These are phyloP conservation scores for Mortierella sp. DNA, from an alignment of 371 early-diverging fungal genomes.

Conservation along the genomic window DNA sequence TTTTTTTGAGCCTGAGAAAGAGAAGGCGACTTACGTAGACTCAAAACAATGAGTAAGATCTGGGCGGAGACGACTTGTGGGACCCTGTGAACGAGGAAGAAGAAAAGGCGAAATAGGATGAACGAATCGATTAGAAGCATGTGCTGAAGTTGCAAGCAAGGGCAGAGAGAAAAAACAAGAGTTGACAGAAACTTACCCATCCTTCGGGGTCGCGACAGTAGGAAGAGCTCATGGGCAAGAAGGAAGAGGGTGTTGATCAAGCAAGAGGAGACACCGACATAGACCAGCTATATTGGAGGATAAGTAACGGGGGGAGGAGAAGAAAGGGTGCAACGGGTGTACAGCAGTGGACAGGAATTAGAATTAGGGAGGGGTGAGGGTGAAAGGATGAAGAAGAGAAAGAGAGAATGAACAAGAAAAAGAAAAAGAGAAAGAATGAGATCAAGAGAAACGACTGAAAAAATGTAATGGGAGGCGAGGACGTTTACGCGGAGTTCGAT, in stretches of 20 bases:
- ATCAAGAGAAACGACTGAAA: too few species aligned
- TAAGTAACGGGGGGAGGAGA: neutral
- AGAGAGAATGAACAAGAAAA: neutral
- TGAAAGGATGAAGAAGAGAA: neutral
- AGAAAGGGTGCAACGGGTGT: neutral
- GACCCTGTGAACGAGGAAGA: constrained; percentile 17
- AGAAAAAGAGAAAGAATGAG: too few species aligned
- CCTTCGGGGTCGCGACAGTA: constrained; percentile 28
- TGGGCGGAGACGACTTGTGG: constrained; percentile 11
- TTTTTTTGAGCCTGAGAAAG: too few species aligned
- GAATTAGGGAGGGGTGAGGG: neutral
- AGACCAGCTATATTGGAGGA: neutral
- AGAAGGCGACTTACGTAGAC: constrained; percentile 31
- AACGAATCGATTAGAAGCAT: neutral
- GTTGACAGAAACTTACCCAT: constrained; percentile 13
- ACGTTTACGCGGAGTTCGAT: neutral
- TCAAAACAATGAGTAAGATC: constrained; percentile 38
- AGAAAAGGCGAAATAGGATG: neutral
- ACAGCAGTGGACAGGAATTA: neutral
- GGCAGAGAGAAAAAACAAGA: neutral
- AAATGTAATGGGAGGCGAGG: neutral
- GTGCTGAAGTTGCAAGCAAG: neutral
- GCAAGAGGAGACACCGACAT: neutral
- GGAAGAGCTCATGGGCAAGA: constrained; percentile 13
- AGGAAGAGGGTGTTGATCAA: neutral